A percentile compares a stretch with the other conserved stretches of the same genome.
Evolutionary conservation across 2,329 filamentous ascomycete genomes (phyloP).

Genomic region (Beauveria bassiana): DNA sequence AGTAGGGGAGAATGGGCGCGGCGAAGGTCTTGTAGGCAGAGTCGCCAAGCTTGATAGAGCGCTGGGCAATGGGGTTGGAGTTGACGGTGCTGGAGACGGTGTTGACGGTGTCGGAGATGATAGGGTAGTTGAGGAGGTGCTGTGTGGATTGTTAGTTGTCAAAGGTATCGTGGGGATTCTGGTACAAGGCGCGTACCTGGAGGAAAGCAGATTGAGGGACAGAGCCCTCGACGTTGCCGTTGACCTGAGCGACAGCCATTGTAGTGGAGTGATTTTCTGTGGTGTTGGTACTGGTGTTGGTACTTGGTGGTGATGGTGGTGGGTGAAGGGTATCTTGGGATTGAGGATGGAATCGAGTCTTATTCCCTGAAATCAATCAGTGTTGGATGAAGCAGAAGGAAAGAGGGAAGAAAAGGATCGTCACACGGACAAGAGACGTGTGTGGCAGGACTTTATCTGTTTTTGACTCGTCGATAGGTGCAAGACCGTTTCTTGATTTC

Average conservation of each 20-base stretch:
- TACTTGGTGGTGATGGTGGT: background rate
- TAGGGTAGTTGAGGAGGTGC: constrained; percentile 80
- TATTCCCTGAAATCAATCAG: background rate
- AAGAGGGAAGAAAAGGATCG: background rate
- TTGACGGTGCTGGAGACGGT: constrained; percentile 76
- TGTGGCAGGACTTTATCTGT: constrained; percentile 11
- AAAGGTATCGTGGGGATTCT: background rate
- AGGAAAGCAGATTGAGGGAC: constrained; percentile 37
- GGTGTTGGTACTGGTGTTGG: background rate
- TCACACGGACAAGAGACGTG: background rate
- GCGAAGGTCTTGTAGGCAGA: constrained; percentile 69
- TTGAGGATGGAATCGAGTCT: background rate
- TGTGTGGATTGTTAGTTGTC: constrained; percentile 27
- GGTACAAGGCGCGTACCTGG: constrained; percentile 28
- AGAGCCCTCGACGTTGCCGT: constrained; percentile 11
- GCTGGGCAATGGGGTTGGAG: constrained; percentile 73
- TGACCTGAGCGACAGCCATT: constrained; percentile 14
- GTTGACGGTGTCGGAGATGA: constrained; percentile 70
- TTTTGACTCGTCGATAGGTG: constrained; percentile 5
- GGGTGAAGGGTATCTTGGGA: background rate
- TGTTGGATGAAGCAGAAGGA: background rate
- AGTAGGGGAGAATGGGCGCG: constrained; percentile 62
- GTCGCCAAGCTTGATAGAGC: constrained; percentile 68
- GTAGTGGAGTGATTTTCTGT: background rate
- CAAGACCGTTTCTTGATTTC: constrained; percentile 6